Conservation (phyloP, 768 basidiomycete species). For the Mycena sanguinolenta region DNA sequence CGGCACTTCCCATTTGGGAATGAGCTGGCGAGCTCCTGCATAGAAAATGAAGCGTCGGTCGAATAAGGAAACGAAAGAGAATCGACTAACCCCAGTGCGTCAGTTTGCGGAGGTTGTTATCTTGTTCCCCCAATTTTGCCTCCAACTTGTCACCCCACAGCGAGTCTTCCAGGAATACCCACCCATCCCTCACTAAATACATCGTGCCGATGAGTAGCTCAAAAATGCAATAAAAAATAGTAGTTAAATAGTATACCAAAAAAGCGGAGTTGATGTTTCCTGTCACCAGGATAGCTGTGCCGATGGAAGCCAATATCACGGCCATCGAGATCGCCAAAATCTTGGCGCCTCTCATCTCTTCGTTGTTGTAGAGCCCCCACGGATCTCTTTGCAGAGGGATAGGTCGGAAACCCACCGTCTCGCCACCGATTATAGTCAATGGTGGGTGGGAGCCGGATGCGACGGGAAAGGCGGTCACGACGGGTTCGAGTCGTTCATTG, state of each 20-base stretch:
- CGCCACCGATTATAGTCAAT: neutral
- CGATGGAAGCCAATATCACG: neutral
- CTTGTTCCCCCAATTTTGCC: constrained; percentile 24
- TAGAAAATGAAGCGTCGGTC: neutral
- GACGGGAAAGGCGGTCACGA: constrained; percentile 7
- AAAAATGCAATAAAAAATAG: neutral
- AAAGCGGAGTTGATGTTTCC: constrained; percentile 10
- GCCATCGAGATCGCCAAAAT: neutral
- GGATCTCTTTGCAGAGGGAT: constrained; percentile 4
- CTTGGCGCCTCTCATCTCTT: constrained; percentile 14
- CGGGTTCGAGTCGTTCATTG: constrained; percentile 34
- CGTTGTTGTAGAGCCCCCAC: constrained; percentile 5
- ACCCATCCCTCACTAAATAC: constrained; percentile 28
- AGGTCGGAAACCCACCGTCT: neutral
- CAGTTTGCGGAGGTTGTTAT: constrained; percentile 22
- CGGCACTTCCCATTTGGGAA: neutral
- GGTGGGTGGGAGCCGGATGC: neutral
- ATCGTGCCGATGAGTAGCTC: constrained; percentile 34
- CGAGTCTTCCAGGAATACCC: constrained; percentile 30
- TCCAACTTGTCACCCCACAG: neutral
- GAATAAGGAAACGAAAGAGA: neutral
- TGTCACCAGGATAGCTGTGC: neutral
- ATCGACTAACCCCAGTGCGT: constrained; percentile 30
- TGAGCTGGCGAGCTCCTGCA: neutral
- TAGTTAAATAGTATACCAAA: constrained; percentile 11